Evolutionary conservation across 1,284 basidiomycete species (phyloP), one percentile per base, ranked within the genome.

Genomic region (Cutaneotrichosporon arboriforme): DNA sequence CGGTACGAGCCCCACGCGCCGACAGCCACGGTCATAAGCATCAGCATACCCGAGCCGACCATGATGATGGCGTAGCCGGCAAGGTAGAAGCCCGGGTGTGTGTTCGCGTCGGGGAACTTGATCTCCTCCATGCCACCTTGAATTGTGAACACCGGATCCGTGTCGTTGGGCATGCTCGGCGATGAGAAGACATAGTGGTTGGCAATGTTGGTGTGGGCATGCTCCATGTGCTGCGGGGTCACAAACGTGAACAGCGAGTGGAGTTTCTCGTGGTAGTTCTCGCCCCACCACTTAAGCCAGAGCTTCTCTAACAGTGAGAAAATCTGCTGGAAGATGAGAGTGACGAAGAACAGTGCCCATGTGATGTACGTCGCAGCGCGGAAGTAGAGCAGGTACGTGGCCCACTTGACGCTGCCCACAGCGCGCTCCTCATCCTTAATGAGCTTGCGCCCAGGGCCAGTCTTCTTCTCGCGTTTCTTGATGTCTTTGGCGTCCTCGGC

Each of bases 331-430:
- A 62, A 41, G 14, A 68, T 61, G 4, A 76, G 57, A 8, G 72
- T 47, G 31, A 69, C 22, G n/a, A 70, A 47, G 9, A 63, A 67
- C 52, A 69, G 58, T 12, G 54, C 46, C 74, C 74, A 76, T 4
- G 69, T 70, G 34, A 64, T 60, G 50, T 63, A 67, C 2, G 71
- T 71, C 7, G 76, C 75, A 0, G 78, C 74, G 12, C 68, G 78
- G 54, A 91, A 76, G 68, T 90, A 90, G 13, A 82, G 84, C 58
- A 84, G 83, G 69, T 91, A 91, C 41, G 89, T 84, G 2, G 72
- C 68, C 84, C 85, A 87, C 65, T 88, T 87, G 34, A 91, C 88
- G 47, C 82, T 81, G 2, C 88, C 88, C 1, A 80, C 78, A 39
- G 86, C 83, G 18, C 88, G 76, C 61, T 84, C 83, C 54, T 73